Conservation (phyloP, 331 rosid species). For the Stylosanthes scabra region DNA sequence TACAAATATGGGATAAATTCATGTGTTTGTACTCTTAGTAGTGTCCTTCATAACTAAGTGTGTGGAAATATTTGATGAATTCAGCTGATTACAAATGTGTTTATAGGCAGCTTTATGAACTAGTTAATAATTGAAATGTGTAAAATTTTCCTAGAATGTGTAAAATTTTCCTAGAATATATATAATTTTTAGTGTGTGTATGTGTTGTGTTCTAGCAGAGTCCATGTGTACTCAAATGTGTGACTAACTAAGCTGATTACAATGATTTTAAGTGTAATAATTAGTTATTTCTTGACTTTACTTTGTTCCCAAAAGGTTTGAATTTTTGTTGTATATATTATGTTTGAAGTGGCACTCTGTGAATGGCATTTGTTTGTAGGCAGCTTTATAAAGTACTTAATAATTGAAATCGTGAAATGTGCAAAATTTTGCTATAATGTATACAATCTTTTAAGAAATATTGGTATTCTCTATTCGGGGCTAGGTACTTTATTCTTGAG, state of each 20-base stretch:
- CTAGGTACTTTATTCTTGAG: conserved; percentile 78
- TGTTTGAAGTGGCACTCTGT: conserved; percentile 16
- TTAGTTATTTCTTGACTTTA: conserved; percentile 27
- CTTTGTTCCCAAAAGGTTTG: neutral
- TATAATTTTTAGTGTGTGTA: no score
- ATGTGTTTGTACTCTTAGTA: no score
- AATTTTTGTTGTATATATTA: conserved; percentile 8
- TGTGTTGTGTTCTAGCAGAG: neutral
- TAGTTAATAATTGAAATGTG: no score
- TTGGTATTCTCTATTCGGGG: conserved; percentile 42
- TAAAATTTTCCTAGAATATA: no score
- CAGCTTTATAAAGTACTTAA: conserved; percentile 20
- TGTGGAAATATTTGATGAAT: no score
- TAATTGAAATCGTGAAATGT: conserved; percentile 28
- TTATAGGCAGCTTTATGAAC: no score
- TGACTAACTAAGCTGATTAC: conserved; percentile 4
- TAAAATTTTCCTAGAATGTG: no score
- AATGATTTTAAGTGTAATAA: conserved; percentile 9
- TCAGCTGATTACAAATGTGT: no score
- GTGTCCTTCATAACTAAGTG: no score
- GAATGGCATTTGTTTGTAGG: conserved; percentile 14
- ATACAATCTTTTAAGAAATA: conserved; percentile 24
- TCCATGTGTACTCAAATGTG: conserved; percentile 1
- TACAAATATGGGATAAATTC: neutral
- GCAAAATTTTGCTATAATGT: conserved; percentile 28